phyloP scores from a whole-genome alignment of 345 rosid genomes.

The Euphorbia tirucalli region DNA sequence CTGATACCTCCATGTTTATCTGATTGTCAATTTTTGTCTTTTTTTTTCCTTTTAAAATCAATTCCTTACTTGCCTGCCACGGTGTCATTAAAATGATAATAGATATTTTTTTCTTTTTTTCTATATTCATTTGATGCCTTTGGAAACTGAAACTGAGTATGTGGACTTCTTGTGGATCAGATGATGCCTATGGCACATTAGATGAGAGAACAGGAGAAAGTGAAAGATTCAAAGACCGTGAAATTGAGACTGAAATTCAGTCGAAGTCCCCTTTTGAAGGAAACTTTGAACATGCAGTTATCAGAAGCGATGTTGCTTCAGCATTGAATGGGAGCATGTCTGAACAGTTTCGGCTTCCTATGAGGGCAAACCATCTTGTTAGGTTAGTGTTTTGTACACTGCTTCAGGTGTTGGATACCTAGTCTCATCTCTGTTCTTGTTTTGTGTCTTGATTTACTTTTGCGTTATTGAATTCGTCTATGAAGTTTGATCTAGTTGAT shows the following conservation, averaged over 20 bases:
- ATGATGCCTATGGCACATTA: slow-evolving; percentile 29
- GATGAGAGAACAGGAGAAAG: slow-evolving; percentile 33
- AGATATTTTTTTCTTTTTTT: background rate
- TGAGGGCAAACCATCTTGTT: slow-evolving; percentile 22
- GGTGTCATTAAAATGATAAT: background rate
- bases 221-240: slow-evolving; percentile 23
- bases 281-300: slow-evolving; percentile 26
- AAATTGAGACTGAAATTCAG: slow-evolving; percentile 21
- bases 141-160: slow-evolving; percentile 26
- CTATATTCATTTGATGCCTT: slow-evolving; percentile 16
- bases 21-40: background rate
- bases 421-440: background rate
- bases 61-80: background rate
- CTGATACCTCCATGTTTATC: background rate
- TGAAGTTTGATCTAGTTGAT: slow-evolving; percentile 9
- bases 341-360: slow-evolving; percentile 33
- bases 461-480: slow-evolving; percentile 1
- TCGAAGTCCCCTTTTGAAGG: slow-evolving; percentile 25
- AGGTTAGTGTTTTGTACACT: slow-evolving; percentile 44
- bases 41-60: background rate
- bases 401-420: no score
- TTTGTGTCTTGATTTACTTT: slow-evolving; percentile 4
- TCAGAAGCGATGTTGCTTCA: slow-evolving; percentile 23
- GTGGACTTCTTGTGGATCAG: slow-evolving; percentile 38
- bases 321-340: slow-evolving; percentile 35